phyloP scores from a whole-genome alignment of 306 rosid species.

The Lupinus albus region DNA sequence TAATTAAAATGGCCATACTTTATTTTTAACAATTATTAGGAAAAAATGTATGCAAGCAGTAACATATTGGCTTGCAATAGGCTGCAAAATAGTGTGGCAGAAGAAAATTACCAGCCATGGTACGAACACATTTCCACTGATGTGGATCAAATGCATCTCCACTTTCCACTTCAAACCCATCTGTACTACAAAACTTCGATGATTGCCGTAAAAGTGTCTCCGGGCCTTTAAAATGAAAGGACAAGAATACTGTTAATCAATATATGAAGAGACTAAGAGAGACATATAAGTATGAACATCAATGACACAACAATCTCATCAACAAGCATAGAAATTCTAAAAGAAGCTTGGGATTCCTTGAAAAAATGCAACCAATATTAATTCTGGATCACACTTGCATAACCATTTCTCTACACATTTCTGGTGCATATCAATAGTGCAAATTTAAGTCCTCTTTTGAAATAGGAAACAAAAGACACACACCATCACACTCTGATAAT shows the following conservation, averaged over 20 bases:
- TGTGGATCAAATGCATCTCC: slow-evolving; percentile 84
- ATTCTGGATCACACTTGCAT: neutral
- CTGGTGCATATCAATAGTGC: slow-evolving; percentile 5
- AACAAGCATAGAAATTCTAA: neutral
- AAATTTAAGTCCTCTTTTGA: neutral
- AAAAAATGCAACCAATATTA: neutral
- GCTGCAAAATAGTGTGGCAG: slow-evolving; percentile 27
- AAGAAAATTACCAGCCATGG: slow-evolving; percentile 70
- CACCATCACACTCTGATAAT: slow-evolving; percentile 9
- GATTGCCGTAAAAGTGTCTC: slow-evolving; percentile 74
- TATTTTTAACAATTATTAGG: neutral
- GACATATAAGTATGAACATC: neutral
- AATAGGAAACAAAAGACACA: slow-evolving; percentile 17
- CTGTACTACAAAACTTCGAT: slow-evolving; percentile 54
- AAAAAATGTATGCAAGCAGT: slow-evolving; percentile 2
- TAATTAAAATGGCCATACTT: neutral
- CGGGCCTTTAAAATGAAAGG: slow-evolving; percentile 60
- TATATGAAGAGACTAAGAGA: neutral
- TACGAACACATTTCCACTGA: slow-evolving; percentile 89
- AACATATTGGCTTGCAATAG: slow-evolving; percentile 18
- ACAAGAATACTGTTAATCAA: slow-evolving; percentile 15
- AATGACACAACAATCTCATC: neutral
- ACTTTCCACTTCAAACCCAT: slow-evolving; percentile 59
- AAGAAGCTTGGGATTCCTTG: neutral
- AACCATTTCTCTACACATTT: neutral